Base-by-base conservation (phyloP, 805 yeast species). In the Metschnikowia baotianmanensis region DNA sequence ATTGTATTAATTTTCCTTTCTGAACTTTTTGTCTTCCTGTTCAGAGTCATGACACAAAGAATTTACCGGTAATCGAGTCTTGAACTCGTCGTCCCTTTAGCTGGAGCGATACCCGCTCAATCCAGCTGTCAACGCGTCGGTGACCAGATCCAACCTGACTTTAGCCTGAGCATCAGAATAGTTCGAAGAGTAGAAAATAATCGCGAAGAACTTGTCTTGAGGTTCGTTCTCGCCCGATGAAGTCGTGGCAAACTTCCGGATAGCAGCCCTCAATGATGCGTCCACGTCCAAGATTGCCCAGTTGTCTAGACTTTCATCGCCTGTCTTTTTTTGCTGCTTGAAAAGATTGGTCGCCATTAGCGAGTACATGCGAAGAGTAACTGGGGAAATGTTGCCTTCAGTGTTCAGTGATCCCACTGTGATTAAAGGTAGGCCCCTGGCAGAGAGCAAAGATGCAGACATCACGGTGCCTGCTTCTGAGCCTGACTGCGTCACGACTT, bases 381-480 rank as follows among this genome's bases (percentile, higher is more conserved):
- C 70, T 29, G 53, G 52, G 3, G 56, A 38, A 26, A 55, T 31
- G 15, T 45, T 50, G 21, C 34, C 41, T 22, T 38, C 49, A 17
- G 42, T 23, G 21, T 34, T 47, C 16, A 56, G 46, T 17, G 57
- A 48, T 13, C 54, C 51, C 13, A 70, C 72, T 0, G 73, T 66
- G 18, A 70, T 59, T 26, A 69, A 54, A 9, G 74, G 72, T 13
- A 66, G 55, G 1, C 74, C 75, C 24, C 58, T 57, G 16, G 50
- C 30, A 2, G 72, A 62, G 13, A 70, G 57, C 18, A 70, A 56
- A 9, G 67, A 64, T 7, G 66, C 53, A 12, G 65, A 56, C 7
- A 69, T 27, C 43, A 40, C 17, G 38, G 40, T 13, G 15, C 25
- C 45, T 11, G 27, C 9, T 15, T n/a, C 25, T 6, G 20, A 32